Evolutionary conservation across 2,329 filamentous ascomycete genomes (phyloP).

Genomic region (Fusarium ramigenum): DNA sequence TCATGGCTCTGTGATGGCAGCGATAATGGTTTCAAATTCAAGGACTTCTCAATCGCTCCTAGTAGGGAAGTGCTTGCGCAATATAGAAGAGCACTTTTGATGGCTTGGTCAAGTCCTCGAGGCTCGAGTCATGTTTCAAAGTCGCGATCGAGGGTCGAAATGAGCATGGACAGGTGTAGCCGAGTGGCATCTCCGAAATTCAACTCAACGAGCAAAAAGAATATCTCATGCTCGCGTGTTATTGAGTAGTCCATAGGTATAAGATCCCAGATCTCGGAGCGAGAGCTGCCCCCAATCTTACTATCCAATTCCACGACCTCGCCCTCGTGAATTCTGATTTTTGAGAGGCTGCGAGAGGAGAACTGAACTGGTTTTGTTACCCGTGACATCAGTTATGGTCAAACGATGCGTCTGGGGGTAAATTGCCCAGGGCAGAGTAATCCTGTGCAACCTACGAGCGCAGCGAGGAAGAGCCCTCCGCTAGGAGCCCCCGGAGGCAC

Average conservation of each 20-base stretch:
- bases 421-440: neutral
- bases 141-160: accelerated
- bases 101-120: neutral
- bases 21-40: no score
- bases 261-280: neutral
- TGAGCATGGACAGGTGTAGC: accelerated
- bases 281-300: accelerated
- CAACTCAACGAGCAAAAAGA: accelerated
- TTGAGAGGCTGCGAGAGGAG: no score
- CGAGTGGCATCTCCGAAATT: accelerated
- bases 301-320: neutral
- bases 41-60: no score
- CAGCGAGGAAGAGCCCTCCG: neutral
- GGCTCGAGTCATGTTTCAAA: accelerated
- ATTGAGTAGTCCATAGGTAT: neutral
- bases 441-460: slow-evolving; percentile 55
- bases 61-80: no score
- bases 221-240: no score
- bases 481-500: neutral
- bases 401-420: accelerated
- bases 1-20: no score
- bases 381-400: accelerated
- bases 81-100: no score
- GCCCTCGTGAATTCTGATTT: no score
- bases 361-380: accelerated